Conservation (phyloP, 2,329 filamentous ascomycete genomes). For the Pseudopyrenochaeta lycopersici region DNA sequence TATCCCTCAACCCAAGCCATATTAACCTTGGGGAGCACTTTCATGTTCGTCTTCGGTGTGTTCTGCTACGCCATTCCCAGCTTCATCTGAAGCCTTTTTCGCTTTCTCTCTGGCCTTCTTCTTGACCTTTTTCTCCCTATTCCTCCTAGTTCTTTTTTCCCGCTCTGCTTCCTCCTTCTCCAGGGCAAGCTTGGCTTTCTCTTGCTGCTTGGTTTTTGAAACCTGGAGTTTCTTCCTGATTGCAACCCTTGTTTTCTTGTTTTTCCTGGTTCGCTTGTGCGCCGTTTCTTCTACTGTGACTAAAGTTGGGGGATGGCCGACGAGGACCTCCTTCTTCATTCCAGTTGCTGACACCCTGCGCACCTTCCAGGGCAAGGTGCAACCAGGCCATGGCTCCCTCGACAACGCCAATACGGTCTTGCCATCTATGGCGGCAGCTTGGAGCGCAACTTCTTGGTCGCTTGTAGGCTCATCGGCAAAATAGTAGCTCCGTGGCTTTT, state of each 20-base stretch:
- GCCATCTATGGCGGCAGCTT: conserved; percentile 40
- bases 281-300: conserved; percentile 29
- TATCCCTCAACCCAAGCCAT: no score
- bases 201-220: conserved; percentile 30
- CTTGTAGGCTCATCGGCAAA: conserved; percentile 41
- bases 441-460: conserved; percentile 29
- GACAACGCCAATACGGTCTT: conserved; percentile 39
- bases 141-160: conserved; percentile 47
- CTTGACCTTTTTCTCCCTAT: conserved; percentile 50
- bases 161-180: conserved; percentile 46
- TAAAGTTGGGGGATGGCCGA: conserved; percentile 36
- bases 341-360: conserved; percentile 37
- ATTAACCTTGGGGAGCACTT: not conserved
- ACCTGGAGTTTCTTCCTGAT: conserved; percentile 43
- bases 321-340: conserved; percentile 39
- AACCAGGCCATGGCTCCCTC: conserved; percentile 43
- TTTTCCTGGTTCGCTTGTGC: conserved; percentile 41
- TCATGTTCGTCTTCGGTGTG: not conserved
- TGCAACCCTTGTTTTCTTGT: conserved; percentile 48
- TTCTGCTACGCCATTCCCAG: not conserved
- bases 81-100: conserved; percentile 33
- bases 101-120: conserved; percentile 47
- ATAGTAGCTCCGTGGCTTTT: conserved; percentile 46
- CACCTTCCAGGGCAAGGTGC: conserved; percentile 48
- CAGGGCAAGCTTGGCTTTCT: conserved; percentile 33